Percentiles rank a stretch among this genome's conserved stretches.
phyloP scores from a whole-genome alignment of 2,329 filamentous ascomycete genomes.

The Exophiala sideris region DNA sequence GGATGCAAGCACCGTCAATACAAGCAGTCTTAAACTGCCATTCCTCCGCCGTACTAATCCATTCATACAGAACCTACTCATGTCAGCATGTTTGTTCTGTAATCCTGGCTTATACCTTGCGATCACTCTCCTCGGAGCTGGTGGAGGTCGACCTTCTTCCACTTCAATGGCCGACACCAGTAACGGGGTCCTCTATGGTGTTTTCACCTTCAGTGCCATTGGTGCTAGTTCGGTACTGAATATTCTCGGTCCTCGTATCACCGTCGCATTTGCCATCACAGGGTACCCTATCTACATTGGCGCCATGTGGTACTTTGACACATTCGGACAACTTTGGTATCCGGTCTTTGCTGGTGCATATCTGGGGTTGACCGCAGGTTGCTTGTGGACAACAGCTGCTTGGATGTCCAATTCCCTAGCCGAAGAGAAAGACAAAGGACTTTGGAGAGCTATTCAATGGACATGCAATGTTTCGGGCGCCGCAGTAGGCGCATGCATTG shows the following conservation, averaged over 20 bases:
- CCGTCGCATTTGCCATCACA: neutral
- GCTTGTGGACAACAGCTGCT: conserved; percentile 5
- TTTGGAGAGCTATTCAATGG: conserved; percentile 4
- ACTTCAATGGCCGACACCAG: conserved; percentile 1
- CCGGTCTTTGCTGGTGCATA: conserved; percentile 2
- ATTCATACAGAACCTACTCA: neutral
- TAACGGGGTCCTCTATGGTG: conserved; percentile 3
- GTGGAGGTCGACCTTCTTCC: neutral
- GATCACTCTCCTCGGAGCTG: conserved; percentile 3
- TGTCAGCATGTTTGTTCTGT: conserved; percentile 1
- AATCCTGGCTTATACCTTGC: conserved; percentile 2
- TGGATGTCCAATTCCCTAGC: neutral
- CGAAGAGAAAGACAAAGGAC: conserved; percentile 3
- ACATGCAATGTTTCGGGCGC: conserved; percentile 1
- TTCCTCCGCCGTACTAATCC: neutral
- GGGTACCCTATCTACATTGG: conserved; percentile 6
- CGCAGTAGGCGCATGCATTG: neutral
- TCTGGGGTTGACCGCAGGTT: conserved; percentile 1
- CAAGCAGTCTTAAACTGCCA: neutral
- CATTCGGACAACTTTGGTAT: neutral
- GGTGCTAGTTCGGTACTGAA: neutral
- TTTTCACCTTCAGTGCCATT: neutral
- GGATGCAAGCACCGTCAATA: too few relatives aligned
- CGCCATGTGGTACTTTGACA: conserved; percentile 6
- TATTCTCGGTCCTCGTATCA: conserved; percentile 1